Percentiles rank a stretch among this genome's conserved stretches.
Evolutionary conservation across 2,329 filamentous ascomycete genomes (phyloP).

Genomic region (Beauveria varroae): DNA sequence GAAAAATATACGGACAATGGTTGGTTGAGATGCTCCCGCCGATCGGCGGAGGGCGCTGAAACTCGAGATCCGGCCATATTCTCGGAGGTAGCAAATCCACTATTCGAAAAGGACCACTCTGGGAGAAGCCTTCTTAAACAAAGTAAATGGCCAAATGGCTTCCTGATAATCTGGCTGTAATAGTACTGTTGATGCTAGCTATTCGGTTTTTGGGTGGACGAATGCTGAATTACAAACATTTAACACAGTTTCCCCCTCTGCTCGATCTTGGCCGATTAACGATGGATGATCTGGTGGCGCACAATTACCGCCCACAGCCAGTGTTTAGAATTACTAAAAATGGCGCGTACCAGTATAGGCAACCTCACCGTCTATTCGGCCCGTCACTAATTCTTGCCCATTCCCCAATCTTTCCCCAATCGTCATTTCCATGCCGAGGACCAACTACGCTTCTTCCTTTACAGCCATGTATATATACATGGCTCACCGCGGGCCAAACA

Average conservation of each 20-base stretch:
- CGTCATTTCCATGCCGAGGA: neutral
- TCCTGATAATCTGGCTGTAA: neutral
- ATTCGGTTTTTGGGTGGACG: neutral
- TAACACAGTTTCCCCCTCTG: too few species aligned
- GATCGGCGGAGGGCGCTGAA: neutral
- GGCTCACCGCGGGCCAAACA: neutral
- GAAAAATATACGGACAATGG: neutral
- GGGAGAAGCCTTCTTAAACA: neutral
- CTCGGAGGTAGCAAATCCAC: conserved; percentile 1
- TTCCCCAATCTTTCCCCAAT: neutral
- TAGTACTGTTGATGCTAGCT: neutral
- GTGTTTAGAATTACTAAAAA: neutral
- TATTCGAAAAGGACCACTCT: neutral
- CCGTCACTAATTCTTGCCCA: neutral
- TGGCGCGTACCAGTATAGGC: neutral
- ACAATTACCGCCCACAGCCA: neutral
- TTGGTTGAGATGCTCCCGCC: neutral
- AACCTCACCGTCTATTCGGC: neutral
- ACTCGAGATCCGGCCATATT: conserved; percentile 1
- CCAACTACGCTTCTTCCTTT: neutral
- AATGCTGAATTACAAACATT: neutral
- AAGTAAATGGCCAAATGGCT: neutral
- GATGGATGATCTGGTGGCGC: too few species aligned
- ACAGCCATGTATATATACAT: neutral
- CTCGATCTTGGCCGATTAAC: too few species aligned